Conservation (phyloP, 2,329 filamentous ascomycete species). For the Aspergillus novofumigatus region DNA sequence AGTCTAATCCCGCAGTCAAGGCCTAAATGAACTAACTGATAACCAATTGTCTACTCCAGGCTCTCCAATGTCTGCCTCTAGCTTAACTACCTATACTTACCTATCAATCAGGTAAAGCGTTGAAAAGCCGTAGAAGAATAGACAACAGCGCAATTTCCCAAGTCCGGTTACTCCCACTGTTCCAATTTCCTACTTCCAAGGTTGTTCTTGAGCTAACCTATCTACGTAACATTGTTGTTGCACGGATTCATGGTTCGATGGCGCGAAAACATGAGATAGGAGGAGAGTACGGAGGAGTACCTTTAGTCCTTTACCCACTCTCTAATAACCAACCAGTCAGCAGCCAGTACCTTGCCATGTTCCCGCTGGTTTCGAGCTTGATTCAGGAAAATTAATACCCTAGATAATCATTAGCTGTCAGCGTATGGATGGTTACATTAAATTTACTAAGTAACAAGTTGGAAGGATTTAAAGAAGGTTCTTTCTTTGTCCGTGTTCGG, state of each 20-base stretch:
- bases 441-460: neutral
- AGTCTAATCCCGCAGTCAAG: too few relatives aligned
- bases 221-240: neutral
- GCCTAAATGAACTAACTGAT: too few relatives aligned
- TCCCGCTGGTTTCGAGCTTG: neutral
- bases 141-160: neutral
- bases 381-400: neutral
- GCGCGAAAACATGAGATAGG: neutral
- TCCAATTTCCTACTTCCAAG: neutral
- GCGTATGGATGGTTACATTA: neutral
- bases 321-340: neutral
- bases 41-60: neutral
- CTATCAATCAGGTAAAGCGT: neutral
- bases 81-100: too few relatives aligned
- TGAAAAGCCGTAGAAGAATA: too few relatives aligned
- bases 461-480: neutral
- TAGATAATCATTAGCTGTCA: neutral
- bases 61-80: neutral
- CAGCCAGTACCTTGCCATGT: neutral
- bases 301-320: too few relatives aligned
- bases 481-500: constrained; percentile 14
- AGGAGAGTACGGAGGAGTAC: neutral
- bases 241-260: neutral
- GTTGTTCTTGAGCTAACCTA: neutral
- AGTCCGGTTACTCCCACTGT: too few relatives aligned